phyloP scores from a whole-genome alignment of 805 yeast genomes.

The Kuraishia hungarica region DNA sequence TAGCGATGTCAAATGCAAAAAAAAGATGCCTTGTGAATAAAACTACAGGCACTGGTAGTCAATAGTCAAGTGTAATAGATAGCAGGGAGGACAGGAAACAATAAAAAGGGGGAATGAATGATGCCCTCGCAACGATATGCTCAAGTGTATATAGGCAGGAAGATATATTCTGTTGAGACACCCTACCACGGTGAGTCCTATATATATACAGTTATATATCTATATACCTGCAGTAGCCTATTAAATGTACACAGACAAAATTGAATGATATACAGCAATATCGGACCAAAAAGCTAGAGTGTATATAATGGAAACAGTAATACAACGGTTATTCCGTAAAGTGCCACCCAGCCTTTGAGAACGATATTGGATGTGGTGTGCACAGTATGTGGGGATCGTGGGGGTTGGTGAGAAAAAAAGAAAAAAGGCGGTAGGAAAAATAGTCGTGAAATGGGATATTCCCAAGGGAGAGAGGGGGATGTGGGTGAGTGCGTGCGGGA shows the following conservation, averaged over 20 bases:
- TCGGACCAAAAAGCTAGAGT: no score
- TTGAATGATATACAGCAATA: no score
- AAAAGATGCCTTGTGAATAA: no score
- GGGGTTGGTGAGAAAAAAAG: neutral
- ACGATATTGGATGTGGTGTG: no score
- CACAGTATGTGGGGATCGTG: neutral
- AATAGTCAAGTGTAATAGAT: neutral
- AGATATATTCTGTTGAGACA: neutral
- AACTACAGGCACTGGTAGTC: neutral
- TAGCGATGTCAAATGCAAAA: neutral
- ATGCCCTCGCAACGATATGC: neutral
- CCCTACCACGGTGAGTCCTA: neutral
- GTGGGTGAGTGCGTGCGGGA: neutral
- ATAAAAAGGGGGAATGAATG: neutral
- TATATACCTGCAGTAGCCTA: neutral
- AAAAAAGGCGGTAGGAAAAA: neutral
- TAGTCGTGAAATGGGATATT: neutral
- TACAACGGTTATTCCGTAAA: neutral
- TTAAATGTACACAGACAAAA: neutral
- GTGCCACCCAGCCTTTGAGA: neutral
- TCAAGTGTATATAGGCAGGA: no score
- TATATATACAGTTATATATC: neutral
- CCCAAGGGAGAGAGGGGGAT: neutral
- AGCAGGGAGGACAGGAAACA: no score
- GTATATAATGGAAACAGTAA: neutral